These are phyloP conservation scores for Fonsecaea multimorphosa DNA, from an alignment of 2,329 filamentous ascomycete genomes.

Conservation along the genomic window DNA sequence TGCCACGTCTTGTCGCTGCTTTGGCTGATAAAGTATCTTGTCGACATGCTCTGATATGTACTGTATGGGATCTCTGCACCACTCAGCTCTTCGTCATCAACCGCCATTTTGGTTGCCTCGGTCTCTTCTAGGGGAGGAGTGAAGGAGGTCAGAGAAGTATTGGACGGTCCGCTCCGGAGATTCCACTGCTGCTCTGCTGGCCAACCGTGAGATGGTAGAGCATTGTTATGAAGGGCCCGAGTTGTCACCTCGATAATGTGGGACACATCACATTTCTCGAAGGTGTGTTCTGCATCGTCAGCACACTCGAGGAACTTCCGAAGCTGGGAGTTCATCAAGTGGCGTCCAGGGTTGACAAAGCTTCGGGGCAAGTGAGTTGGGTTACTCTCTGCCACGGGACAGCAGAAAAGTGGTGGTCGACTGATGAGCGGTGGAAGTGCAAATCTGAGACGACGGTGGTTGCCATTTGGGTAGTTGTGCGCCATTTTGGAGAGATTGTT, in stretches of 20 bases:
- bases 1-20: constrained; percentile 33
- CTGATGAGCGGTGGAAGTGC: constrained; percentile 23
- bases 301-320: constrained; percentile 35
- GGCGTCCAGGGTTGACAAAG: constrained; percentile 35
- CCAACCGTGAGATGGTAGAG: background rate
- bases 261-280: constrained; percentile 32
- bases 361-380: constrained; percentile 29
- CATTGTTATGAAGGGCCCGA: constrained; percentile 21
- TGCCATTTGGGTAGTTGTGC: background rate
- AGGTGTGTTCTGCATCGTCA: constrained; percentile 26
- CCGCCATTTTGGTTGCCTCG: constrained; percentile 20
- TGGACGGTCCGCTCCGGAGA: background rate
- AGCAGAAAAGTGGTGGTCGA: constrained; percentile 32
- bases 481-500: background rate
- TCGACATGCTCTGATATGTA: constrained; percentile 34
- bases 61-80: constrained; percentile 25
- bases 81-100: constrained; percentile 18
- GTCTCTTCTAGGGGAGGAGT: constrained; percentile 30
- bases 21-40: constrained; percentile 30
- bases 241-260: constrained; percentile 36
- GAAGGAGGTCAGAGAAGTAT: constrained; percentile 10
- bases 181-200: constrained; percentile 32
- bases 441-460: constrained; percentile 11
- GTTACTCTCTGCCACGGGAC: constrained; percentile 31
- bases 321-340: constrained; percentile 34